A percentile compares a stretch with the other conserved stretches of the same genome.
These are phyloP conservation scores for Xylaria sp. DNA, from an alignment of 2,329 filamentous ascomycete species.

Conservation along the genomic window DNA sequence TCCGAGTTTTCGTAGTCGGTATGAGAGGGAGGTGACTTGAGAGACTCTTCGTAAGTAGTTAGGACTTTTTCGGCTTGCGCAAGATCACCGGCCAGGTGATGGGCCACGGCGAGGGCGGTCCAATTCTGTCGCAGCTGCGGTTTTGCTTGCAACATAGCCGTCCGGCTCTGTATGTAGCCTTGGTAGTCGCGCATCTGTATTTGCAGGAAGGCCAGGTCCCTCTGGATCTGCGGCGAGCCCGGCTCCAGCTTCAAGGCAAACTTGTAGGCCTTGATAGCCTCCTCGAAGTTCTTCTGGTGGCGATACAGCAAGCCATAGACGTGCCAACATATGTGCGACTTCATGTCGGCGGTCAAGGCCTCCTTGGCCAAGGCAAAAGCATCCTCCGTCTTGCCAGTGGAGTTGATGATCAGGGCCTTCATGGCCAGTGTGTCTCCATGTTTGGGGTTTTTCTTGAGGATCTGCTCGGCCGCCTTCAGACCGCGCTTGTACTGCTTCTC, in stretches of 20 bases:
- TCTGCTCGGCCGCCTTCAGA: conserved; percentile 94
- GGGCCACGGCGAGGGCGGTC: conserved; percentile 94
- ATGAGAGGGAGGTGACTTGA: conserved; percentile 81
- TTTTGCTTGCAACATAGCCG: conserved; percentile 84
- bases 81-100: conserved; percentile 89
- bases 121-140: conserved; percentile 90
- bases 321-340: conserved; percentile 99
- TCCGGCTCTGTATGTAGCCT: conserved; percentile 90
- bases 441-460: conserved; percentile 91
- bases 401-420: conserved; percentile 97
- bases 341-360: conserved; percentile 95
- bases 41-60: conserved; percentile 89
- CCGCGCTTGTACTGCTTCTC: conserved; percentile 97
- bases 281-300: conserved; percentile 96
- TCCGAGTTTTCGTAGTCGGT: conserved; percentile 93
- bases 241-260: conserved; percentile 93
- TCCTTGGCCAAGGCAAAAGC: conserved; percentile 93
- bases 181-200: conserved; percentile 96
- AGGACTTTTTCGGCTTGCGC: conserved; percentile 89
- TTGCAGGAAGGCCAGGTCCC: conserved; percentile 92
- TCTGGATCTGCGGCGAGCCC: conserved; percentile 92
- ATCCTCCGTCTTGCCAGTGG: conserved; percentile 90
- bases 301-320: conserved; percentile 96
- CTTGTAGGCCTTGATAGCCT: conserved; percentile 99
- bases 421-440: conserved; percentile 99